Percentiles rank a stretch among this genome's conserved stretches.
Evolutionary conservation across 257 asterid species (phyloP).

Genomic region (Knoxia roxburghii): DNA sequence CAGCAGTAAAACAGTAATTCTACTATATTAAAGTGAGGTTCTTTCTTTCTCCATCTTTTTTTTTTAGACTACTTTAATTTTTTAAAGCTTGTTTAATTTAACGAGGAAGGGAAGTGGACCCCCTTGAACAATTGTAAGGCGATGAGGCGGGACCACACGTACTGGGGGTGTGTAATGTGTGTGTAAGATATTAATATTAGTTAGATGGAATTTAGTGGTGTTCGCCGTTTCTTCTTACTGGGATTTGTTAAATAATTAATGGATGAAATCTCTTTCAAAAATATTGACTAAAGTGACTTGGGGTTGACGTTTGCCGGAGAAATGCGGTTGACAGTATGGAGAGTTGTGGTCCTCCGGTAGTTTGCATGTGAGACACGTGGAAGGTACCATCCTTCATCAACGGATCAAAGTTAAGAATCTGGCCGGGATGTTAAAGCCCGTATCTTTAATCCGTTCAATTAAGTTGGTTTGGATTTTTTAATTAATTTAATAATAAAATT

Average conservation of each 20-base stretch:
- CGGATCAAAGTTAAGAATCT: neutral
- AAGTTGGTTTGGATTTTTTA: too few relatives aligned
- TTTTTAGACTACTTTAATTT: neutral
- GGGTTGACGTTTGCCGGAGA: neutral
- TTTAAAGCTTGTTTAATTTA: neutral
- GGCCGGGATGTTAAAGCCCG: too few relatives aligned
- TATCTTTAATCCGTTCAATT: too few relatives aligned
- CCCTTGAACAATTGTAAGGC: conserved; percentile 13
- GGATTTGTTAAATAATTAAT: neutral
- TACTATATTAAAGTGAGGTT: neutral
- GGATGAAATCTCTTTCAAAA: neutral
- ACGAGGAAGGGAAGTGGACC: neutral
- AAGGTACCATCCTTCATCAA: neutral
- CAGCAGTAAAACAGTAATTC: neutral
- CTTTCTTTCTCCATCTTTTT: too few relatives aligned
- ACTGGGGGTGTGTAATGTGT: neutral
- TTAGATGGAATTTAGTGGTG: too few relatives aligned
- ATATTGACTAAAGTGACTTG: neutral
- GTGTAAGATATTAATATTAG: too few relatives aligned
- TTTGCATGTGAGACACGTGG: conserved; percentile 7
- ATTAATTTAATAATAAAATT: too few relatives aligned
- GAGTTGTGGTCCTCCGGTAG: neutral
- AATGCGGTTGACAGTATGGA: neutral
- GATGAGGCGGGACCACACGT: conserved; percentile 16
- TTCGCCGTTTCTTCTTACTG: too few relatives aligned